phyloP scores from a whole-genome alignment of 257 asterid species.

The Verbascum thapsus region DNA sequence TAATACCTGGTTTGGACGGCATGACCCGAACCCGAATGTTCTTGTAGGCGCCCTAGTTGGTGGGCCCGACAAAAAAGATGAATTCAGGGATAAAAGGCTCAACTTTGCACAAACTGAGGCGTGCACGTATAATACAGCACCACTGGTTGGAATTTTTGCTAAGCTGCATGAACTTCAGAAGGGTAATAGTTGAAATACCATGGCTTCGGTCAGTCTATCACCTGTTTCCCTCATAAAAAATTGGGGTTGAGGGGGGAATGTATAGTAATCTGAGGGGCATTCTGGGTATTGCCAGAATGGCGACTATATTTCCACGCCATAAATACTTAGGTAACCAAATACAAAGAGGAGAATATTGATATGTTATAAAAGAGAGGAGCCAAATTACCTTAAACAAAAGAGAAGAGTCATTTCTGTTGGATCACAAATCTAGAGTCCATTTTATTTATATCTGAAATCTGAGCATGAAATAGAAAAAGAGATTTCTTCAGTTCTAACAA shows the following conservation, averaged over 20 bases:
- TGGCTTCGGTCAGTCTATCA: constrained; percentile 18
- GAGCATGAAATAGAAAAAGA: constrained; percentile 10
- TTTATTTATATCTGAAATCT: too few species aligned
- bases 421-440: neutral
- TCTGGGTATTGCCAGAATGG: neutral
- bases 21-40: constrained; percentile 61
- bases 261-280: constrained; percentile 6
- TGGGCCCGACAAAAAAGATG: constrained; percentile 59
- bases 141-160: constrained; percentile 73
- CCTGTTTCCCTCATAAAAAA: constrained; percentile 22
- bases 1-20: constrained; percentile 47
- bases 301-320: neutral
- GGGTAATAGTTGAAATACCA: constrained; percentile 2
- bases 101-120: constrained; percentile 80
- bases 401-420: constrained; percentile 7
- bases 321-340: neutral
- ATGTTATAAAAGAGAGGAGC: neutral
- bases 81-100: constrained; percentile 52
- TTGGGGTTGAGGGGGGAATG: neutral
- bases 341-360: neutral
- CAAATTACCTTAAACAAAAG: neutral
- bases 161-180: constrained; percentile 35
- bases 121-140: constrained; percentile 80
- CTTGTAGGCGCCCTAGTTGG: constrained; percentile 76
- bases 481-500: neutral